Percentiles rank a stretch among this genome's conserved stretches.
Conservation (phyloP, 179 eudicot genomes). For the Actinidia chinensis region DNA sequence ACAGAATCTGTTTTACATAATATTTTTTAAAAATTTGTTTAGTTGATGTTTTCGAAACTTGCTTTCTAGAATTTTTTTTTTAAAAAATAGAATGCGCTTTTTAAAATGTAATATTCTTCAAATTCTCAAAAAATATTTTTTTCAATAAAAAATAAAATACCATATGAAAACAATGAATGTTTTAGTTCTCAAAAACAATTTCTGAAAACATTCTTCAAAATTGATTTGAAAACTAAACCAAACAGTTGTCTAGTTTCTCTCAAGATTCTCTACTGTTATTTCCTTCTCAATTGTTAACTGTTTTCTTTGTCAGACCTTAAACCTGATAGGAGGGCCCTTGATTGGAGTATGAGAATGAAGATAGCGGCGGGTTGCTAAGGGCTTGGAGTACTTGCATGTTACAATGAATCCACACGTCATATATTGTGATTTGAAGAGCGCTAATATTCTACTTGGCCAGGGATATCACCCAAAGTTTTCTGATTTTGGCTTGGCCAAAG, state of each 20-base stretch:
- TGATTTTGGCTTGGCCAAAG: constrained; percentile 89
- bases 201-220: neutral
- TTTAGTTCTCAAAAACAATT: neutral
- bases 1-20: too few species aligned
- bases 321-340: constrained; percentile 74
- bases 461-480: constrained; percentile 80
- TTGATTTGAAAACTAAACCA: neutral
- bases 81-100: too few species aligned
- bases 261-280: neutral
- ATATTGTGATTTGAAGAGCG: constrained; percentile 82
- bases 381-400: constrained; percentile 89
- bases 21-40: too few species aligned
- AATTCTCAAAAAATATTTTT: too few species aligned
- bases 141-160: too few species aligned
- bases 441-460: constrained; percentile 85
- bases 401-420: constrained; percentile 92
- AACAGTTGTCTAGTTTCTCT: neutral
- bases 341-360: constrained; percentile 97
- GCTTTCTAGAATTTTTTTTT: too few species aligned
- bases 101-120: too few species aligned
- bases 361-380: constrained; percentile 96
- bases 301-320: constrained; percentile 60
- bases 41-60: too few species aligned
- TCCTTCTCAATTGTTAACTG: neutral
- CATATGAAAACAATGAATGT: too few species aligned